Conservation (phyloP, 2,329 filamentous ascomycete species). For the Annulohypoxylon truncatum region DNA sequence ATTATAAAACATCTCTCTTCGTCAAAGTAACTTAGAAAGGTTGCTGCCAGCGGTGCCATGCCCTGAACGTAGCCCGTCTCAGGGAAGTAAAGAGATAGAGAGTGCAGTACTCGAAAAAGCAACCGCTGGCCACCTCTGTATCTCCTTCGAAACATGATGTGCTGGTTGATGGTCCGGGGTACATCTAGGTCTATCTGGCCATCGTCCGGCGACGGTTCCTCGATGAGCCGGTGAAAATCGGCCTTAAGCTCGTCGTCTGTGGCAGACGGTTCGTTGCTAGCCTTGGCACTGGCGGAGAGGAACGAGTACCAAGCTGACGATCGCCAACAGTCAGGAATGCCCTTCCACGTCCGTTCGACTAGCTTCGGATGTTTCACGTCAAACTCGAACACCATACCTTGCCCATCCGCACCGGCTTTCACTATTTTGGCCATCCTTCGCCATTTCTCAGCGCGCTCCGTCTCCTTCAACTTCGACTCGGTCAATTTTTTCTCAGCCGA, state of each 20-base stretch:
- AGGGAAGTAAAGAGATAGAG: constrained; percentile 89
- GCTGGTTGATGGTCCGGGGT: constrained; percentile 90
- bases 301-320: constrained; percentile 96
- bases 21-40: constrained; percentile 94
- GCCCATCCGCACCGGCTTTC: constrained; percentile 61
- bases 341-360: constrained; percentile 94
- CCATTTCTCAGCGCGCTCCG: constrained; percentile 73
- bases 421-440: constrained; percentile 72
- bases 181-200: constrained; percentile 98
- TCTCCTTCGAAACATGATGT: constrained; percentile 95
- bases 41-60: constrained; percentile 94
- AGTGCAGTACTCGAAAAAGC: constrained; percentile 91
- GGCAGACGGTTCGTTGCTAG: constrained; percentile 66
- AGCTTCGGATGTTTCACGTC: constrained; percentile 86
- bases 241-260: constrained; percentile 78
- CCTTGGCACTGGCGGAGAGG: constrained; percentile 79
- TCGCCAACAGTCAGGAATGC: constrained; percentile 96
- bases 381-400: constrained; percentile 79
- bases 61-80: constrained; percentile 96
- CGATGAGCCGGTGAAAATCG: constrained; percentile 78
- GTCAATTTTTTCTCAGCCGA: constrained; percentile 64
- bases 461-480: constrained; percentile 71
- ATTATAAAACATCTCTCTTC: constrained; percentile 96
- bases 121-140: constrained; percentile 93
- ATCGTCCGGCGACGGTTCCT: constrained; percentile 84